Base-by-base conservation (phyloP, 2,329 filamentous ascomycete genomes). In the Venturia oleaginea region DNA sequence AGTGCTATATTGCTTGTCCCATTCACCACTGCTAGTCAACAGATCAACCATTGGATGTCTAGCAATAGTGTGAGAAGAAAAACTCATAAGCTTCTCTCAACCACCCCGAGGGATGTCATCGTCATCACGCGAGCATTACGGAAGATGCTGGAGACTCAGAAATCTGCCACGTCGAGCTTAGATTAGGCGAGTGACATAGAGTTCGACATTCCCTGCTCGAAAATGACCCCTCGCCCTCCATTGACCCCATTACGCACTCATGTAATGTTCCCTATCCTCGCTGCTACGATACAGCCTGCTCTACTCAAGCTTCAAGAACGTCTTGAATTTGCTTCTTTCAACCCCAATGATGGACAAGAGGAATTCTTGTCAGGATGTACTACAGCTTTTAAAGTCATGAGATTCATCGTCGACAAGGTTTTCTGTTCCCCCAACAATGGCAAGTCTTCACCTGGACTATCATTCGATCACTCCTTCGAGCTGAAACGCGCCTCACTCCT, bases 21-120 rank as follows among this genome's bases (percentile, higher is more conserved):
- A 19, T 68, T 68, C 42, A 66, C 67, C 27, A 60, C 62, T 11
- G 60, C 67, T 19, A 64, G 60, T 42, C 67, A 68, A 43, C 64
- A 66, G n/a, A 66, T 68, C 61, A 66, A 66, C 32, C 64, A 66
- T 46, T 66, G 62, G 66, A 40, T 67, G n/a, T 64, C 62, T 6
- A 61, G 48, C 66, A 61, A 51, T 19, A 63, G 22, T 8, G 27
- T 37, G 27, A 60, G 27, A 38, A 3, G 10, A 4, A 15, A 34
- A 4, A 4, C 40, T 32, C 7, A 6, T 11, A 61, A 22, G n/a
- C 62, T n/a, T 19, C 62, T 64, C 22, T 64, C 27, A 10, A 61
- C 34, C 19, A 64, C 48, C n/a, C 62, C 62, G 13, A n/a, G 62
- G 13, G 54, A 64, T 24, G 34, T 63, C 30, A 8, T 43, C 27